These are phyloP conservation scores for Fusarium fracticaudum DNA, from an alignment of 2,329 filamentous ascomycete species.

Conservation along the genomic window DNA sequence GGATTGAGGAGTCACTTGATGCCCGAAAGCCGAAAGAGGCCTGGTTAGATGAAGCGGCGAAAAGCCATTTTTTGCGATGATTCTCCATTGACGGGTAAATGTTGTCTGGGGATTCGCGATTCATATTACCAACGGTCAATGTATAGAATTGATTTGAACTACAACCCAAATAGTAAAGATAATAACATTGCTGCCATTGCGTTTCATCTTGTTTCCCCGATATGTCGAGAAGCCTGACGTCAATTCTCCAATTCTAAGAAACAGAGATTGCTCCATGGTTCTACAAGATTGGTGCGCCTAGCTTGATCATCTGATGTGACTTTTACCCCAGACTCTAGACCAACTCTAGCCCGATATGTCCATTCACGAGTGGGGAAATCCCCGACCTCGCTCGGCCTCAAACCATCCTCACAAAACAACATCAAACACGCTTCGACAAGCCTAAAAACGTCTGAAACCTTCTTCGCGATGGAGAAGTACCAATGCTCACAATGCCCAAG, in stretches of 20 bases:
- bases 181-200: too few species aligned
- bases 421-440: not conserved
- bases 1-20: not conserved
- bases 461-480: slow-evolving; percentile 5
- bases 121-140: accelerated
- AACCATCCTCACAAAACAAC: not conserved
- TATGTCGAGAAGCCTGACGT: not conserved
- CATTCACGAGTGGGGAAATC: not conserved
- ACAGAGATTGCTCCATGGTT: not conserved
- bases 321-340: not conserved
- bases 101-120: too few species aligned
- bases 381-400: not conserved
- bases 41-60: not conserved
- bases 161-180: too few species aligned
- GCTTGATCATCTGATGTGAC: not conserved
- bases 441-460: not conserved
- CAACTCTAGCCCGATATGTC: not conserved
- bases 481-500: slow-evolving; percentile 20
- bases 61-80: not conserved
- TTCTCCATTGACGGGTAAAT: too few species aligned
- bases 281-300: not conserved
- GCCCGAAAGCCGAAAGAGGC: not conserved
- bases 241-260: not conserved
- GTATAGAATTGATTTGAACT: not conserved
- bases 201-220: accelerated